phyloP scores from a whole-genome alignment of 495 filamentous ascomycete species.

The Daldinia childiae region DNA sequence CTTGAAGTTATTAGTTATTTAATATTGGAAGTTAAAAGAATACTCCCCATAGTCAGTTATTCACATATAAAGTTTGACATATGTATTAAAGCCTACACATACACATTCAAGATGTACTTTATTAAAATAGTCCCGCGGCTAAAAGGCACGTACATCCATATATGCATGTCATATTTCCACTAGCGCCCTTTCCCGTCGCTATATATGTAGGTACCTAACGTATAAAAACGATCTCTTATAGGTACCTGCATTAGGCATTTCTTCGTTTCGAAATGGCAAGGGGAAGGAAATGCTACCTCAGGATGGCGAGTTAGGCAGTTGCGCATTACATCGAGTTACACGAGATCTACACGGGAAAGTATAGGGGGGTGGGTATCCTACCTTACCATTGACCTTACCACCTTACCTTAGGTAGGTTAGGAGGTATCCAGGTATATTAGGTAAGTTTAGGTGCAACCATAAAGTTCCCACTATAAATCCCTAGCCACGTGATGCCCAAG shows the following conservation, averaged over 20 bases:
- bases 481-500: neutral
- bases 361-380: slow-evolving; percentile 1
- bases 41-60: neutral
- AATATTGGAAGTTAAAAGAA: no score
- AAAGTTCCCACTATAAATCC: neutral
- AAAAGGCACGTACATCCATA: neutral
- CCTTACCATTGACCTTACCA: no score
- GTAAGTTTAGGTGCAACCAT: neutral
- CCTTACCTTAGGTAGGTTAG: no score
- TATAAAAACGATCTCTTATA: slow-evolving; percentile 4
- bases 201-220: neutral
- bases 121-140: neutral
- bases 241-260: slow-evolving; percentile 8
- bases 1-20: no score
- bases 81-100: no score
- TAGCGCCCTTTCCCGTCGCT: neutral
- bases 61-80: neutral
- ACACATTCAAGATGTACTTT: no score
- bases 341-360: slow-evolving; percentile 6
- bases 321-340: slow-evolving; percentile 27
- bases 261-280: neutral
- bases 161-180: slow-evolving; percentile 1
- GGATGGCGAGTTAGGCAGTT: slow-evolving; percentile 13
- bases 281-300: slow-evolving; percentile 6
- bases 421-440: neutral